These are phyloP conservation scores for Globisporangium rhizosaccharum DNA, from an alignment of 352 stramenopile species.

Conservation along the genomic window DNA sequence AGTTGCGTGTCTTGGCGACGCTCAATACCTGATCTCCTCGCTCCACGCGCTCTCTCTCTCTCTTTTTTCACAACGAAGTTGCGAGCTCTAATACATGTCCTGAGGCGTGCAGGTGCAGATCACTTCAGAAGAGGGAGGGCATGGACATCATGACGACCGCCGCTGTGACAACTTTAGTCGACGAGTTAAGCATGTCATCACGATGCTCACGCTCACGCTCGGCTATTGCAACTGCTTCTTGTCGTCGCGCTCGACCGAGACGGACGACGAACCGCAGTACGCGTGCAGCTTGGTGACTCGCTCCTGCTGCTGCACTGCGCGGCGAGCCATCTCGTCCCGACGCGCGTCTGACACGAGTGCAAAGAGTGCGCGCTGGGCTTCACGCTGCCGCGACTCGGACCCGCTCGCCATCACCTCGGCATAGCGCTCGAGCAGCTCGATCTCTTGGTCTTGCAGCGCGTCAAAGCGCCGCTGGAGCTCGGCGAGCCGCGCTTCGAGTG, in stretches of 20 bases:
- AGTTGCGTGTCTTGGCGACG: no score
- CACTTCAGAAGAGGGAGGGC: no score
- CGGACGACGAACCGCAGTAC: conserved; percentile 63
- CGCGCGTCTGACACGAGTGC: conserved; percentile 20
- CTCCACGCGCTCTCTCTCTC: no score
- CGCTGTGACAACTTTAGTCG: no score
- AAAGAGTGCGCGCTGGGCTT: conserved; percentile 21
- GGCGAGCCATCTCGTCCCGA: conserved; percentile 23
- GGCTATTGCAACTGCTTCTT: conserved; percentile 18
- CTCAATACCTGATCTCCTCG: no score
- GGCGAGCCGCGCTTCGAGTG: conserved; percentile 32
- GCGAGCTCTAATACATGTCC: no score
- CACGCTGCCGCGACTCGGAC: conserved; percentile 17
- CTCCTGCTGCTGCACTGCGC: conserved; percentile 20
- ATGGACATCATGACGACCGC: no score
- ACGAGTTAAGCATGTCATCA: no score
- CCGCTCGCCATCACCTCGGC: conserved; percentile 7
- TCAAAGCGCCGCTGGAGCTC: conserved; percentile 22
- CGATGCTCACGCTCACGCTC: neutral
- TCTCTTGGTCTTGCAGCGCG: conserved; percentile 26
- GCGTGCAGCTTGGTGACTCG: conserved; percentile 37
- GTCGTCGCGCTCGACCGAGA: conserved; percentile 40
- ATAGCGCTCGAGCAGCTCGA: conserved; percentile 33
- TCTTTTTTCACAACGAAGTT: no score
- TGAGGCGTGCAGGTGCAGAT: no score